These are phyloP conservation scores for Trapa bicornis DNA, from an alignment of 345 rosid genomes.

Conservation along the genomic window DNA sequence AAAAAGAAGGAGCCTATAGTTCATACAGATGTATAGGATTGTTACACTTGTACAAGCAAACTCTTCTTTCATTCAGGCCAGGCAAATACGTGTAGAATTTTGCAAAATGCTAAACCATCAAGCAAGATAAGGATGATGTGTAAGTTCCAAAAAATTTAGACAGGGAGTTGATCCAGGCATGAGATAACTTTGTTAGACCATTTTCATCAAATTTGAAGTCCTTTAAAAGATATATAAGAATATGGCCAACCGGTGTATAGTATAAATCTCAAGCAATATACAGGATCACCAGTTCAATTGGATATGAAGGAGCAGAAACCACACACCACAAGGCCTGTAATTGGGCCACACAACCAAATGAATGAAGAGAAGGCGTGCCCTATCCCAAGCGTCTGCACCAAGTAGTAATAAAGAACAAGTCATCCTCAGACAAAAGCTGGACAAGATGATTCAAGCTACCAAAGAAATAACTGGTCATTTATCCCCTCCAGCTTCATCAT, in stretches of 20 bases:
- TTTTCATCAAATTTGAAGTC: background rate
- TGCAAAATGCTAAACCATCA: background rate
- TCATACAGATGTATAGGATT: background rate
- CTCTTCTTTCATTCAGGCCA: background rate
- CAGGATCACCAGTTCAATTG: background rate
- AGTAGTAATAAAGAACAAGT: slow-evolving; percentile 11
- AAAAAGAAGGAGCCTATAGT: background rate
- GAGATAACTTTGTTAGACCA: background rate
- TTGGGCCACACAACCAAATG: slow-evolving; percentile 97
- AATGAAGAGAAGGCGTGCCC: slow-evolving; percentile 92
- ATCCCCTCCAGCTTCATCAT: background rate
- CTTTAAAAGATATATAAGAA: background rate
- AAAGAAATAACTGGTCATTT: background rate
- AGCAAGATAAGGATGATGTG: background rate
- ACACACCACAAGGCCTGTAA: slow-evolving; percentile 97
- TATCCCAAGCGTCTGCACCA: slow-evolving; percentile 87
- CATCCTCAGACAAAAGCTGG: background rate
- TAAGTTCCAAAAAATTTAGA: background rate
- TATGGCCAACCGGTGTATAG: background rate
- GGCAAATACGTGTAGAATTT: background rate
- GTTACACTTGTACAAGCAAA: background rate
- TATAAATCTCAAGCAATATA: background rate
- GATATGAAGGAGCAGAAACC: slow-evolving; percentile 7
- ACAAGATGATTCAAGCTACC: background rate
- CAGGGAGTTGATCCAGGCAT: background rate